Base-by-base conservation (phyloP, 129 eudicot genomes). In the Centaurea solstitialis region DNA sequence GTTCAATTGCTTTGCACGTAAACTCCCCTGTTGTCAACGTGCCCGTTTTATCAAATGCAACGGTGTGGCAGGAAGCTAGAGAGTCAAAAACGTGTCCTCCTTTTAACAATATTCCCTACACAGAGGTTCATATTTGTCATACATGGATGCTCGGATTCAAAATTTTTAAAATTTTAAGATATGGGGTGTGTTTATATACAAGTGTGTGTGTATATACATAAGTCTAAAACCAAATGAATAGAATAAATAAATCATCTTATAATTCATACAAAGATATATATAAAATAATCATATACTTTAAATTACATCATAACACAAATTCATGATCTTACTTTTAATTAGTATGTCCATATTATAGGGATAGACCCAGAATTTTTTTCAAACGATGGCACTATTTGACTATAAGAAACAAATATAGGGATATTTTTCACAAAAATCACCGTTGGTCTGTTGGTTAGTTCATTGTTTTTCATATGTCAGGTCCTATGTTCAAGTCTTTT, bases 31-130 rank as follows among this genome's bases (percentile, higher is more conserved):
- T 95, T 20, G 99, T 95, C 87, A 95, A 82, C n/a, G 99, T 95
- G 65, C 99, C 99, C 33, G 99, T 95, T 88, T 95, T 95, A 81
- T 95, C 99, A 88, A 95, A 95, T 57, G 99, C 99, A 85, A 95
- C 79, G 38, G 91, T 91, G 53, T 91, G 87, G 78, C 99, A 95
- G 22, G 94, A 89, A 78, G 99, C 92, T 26, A 95, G 80, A 64
- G 99, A 91, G 86, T 95, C 99, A 61, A 95, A 76, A 20, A 95
- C 97, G 71, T 93, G 94, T n/a, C 99, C 98, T 47, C 99, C 99
- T 86, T 95, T 95, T 57, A 95, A 92, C 86, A 95, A 87, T 83
- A 95, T 93, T 23, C 99, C 99, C 99, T 95, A 87, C 67, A 76
- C 76, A 83, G 70, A 82, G 15, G 61, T 73, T 26, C 72, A 66